Percentiles rank a stretch among this genome's conserved stretches.
These are phyloP conservation scores for Fusarium nelsonii DNA, from an alignment of 2,329 filamentous ascomycete genomes.

Conservation along the genomic window DNA sequence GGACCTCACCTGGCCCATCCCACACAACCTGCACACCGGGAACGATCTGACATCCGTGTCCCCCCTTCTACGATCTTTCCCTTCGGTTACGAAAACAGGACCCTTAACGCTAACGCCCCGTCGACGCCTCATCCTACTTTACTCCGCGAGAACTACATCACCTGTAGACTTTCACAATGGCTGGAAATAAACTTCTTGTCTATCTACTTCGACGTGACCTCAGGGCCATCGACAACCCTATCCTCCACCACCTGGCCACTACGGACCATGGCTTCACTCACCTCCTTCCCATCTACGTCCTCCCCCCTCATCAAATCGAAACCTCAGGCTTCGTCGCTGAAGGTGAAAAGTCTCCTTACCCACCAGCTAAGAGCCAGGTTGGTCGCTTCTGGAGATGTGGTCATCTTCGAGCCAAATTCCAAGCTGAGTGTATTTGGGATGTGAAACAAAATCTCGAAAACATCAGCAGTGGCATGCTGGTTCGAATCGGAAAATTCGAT, in stretches of 20 bases:
- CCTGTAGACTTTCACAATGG: constrained; percentile 45
- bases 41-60: constrained; percentile 17
- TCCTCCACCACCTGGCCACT: constrained; percentile 70
- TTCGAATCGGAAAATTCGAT: constrained; percentile 72
- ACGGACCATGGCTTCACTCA: constrained; percentile 71
- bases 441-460: constrained; percentile 72
- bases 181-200: constrained; percentile 67
- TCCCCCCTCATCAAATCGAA: constrained; percentile 78
- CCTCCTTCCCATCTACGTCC: constrained; percentile 77
- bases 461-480: constrained; percentile 69
- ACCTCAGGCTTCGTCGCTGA: constrained; percentile 77
- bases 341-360: constrained; percentile 71
- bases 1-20: constrained; percentile 6
- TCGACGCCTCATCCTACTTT: background rate
- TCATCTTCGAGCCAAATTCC: constrained; percentile 76
- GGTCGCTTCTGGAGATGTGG: constrained; percentile 80
- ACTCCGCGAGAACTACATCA: background rate
- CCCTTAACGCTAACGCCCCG: background rate
- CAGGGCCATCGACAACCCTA: constrained; percentile 79
- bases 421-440: constrained; percentile 79
- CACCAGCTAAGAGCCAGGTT: constrained; percentile 73
- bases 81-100: background rate
- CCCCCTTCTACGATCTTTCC: constrained; percentile 14
- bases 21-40: constrained; percentile 12
- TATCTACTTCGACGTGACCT: constrained; percentile 81